Base-by-base conservation (phyloP, 2,329 filamentous ascomycete species). In the Colletotrichum zoysiae region DNA sequence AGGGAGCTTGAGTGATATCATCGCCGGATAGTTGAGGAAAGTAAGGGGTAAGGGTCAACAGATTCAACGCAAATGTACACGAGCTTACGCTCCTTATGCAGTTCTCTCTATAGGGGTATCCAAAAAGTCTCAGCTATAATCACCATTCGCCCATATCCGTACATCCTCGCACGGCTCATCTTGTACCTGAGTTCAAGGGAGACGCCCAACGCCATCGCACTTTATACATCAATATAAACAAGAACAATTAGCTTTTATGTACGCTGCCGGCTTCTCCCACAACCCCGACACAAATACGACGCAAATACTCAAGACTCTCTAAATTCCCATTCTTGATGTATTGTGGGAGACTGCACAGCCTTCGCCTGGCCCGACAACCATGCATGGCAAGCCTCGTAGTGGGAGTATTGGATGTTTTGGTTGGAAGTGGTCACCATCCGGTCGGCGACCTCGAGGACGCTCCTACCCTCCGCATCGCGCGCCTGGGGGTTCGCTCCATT, bases 381-480 rank as follows among this genome's bases (percentile, higher is more conserved):
- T 1, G 82, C 85, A 18, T 85, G 79, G 51, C 84, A 86, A 3
- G 85, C 84, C 75, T 86, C 83, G 44, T 81, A 82, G 35, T 83
- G 81, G 0, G 84, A 81, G 66, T 84, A 84, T 26, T 80, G 78
- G 23, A 78, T 79, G 0, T 80, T 78, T 0, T 76, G 76, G 50
- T 77, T 77, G 0, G 80, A 77, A 3, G 77, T 74, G 44, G 70
- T 70, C 69, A 84, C 83, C 73, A 82, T 80, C 20, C 76, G 76
- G 65, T 88, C 86, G 0, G 84, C 78, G 1, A 87, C 80, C 8
- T 85, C 83, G 1, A 89, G 77, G 9, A 88, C 77, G 51, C 86
- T 83, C 3, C 83, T 71, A 0, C 85, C 84, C 1, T 80, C 78
- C 0, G 79, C 80, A 64, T 88, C 86, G 1, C 85, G 80, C 9